phyloP scores from a whole-genome alignment of 257 asterid species.

The Eucommia ulmoides region DNA sequence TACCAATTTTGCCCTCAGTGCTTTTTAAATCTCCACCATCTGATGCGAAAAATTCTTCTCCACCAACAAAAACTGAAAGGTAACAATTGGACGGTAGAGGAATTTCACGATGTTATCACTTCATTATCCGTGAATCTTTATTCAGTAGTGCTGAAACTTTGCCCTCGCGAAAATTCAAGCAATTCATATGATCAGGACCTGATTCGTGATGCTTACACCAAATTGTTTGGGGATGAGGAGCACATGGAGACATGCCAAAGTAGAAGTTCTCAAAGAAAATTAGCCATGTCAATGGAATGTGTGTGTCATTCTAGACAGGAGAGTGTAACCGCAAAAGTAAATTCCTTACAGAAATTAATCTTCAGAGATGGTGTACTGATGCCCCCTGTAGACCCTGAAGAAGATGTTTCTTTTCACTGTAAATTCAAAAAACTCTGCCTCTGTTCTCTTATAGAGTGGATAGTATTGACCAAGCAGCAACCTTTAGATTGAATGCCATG shows the following conservation, averaged over 20 bases:
- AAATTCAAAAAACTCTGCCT: slow-evolving; percentile 74
- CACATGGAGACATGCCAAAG: slow-evolving; percentile 8
- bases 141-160: slow-evolving; percentile 32
- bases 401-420: slow-evolving; percentile 45
- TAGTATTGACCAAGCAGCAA: slow-evolving; percentile 32
- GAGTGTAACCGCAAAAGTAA: slow-evolving; percentile 9
- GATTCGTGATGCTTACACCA: slow-evolving; percentile 10
- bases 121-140: slow-evolving; percentile 63
- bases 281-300: slow-evolving; percentile 30
- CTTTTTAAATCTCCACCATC: slow-evolving; percentile 35
- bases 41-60: slow-evolving; percentile 27
- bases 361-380: slow-evolving; percentile 64
- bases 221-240: slow-evolving; percentile 11
- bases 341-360: slow-evolving; percentile 15
- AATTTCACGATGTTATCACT: slow-evolving; percentile 58
- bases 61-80: slow-evolving; percentile 26
- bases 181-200: slow-evolving; percentile 6
- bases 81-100: slow-evolving; percentile 39
- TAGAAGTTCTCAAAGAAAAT: slow-evolving; percentile 10
- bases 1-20: slow-evolving; percentile 68
- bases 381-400: slow-evolving; percentile 22
- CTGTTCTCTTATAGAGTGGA: slow-evolving; percentile 67
- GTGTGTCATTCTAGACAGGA: slow-evolving; percentile 29
- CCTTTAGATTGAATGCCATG: slow-evolving; percentile 13
- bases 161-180: slow-evolving; percentile 15